A percentile compares a stretch with the other conserved stretches of the same genome.
These are phyloP conservation scores for Coemansia sp. DNA, from an alignment of 192 early-diverging fungal species.

Conservation along the genomic window DNA sequence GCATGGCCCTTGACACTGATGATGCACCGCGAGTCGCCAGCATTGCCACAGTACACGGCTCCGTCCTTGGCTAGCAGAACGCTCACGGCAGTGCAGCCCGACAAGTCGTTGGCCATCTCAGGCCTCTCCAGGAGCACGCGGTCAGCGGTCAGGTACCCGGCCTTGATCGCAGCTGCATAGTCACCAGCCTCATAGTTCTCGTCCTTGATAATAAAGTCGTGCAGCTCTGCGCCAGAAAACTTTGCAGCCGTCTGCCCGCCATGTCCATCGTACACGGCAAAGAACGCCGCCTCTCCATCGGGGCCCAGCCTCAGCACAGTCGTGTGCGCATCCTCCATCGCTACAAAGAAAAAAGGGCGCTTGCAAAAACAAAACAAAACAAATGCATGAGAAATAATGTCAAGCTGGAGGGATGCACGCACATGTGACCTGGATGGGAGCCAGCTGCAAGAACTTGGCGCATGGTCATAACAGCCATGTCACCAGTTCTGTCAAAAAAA, in stretches of 20 bases:
- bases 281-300: conserved; percentile 72
- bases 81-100: conserved; percentile 96
- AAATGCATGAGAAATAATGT: neutral
- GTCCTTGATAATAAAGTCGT: conserved; percentile 65
- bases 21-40: conserved; percentile 94
- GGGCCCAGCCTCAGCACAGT: conserved; percentile 68
- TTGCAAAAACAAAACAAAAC: neutral
- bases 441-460: no score
- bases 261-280: conserved; percentile 98
- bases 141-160: conserved; percentile 81
- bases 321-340: conserved; percentile 98
- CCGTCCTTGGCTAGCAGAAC: conserved; percentile 82
- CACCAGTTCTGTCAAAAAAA: conserved; percentile 1
- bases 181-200: conserved; percentile 65
- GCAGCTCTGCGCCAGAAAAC: conserved; percentile 76
- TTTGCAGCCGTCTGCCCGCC: conserved; percentile 83
- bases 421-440: conserved; percentile 6
- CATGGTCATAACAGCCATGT: neutral
- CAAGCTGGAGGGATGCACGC: neutral
- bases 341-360: conserved; percentile 25
- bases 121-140: conserved; percentile 74
- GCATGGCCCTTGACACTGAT: conserved; percentile 76
- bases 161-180: conserved; percentile 73
- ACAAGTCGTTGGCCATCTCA: conserved; percentile 71
- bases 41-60: conserved; percentile 78